Evolutionary conservation across 805 yeast genomes (phyloP), one percentile per base, ranked within the genome.

Genomic region (Wickerhamomyces chaumierensis): DNA sequence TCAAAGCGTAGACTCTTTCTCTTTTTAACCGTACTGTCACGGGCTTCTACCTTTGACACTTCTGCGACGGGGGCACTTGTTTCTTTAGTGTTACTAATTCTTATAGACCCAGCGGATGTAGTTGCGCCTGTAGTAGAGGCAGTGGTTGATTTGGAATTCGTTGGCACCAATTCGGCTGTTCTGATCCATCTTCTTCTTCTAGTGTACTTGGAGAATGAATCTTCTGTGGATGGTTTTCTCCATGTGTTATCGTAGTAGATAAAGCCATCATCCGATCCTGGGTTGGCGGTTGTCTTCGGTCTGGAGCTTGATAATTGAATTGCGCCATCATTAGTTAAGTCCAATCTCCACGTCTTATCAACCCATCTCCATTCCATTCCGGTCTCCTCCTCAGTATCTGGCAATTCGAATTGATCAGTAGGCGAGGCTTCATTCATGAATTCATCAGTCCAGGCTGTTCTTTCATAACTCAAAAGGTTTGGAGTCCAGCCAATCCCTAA

Each of bases 401-500:
- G 97, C 41, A 90, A 65, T 55, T 78, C 75, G 60, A 90, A 90
- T 16, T 69, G 61, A 5, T 81, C 92, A 16, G 88, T 79, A 8
- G 87, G 67, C 5, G 81, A 75, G 1, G 85, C 73, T 55, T 87
- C 95, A 58, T 88, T 90, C 45, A 87, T 65, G 53, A 87, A 88
- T 57, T 88, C 96, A 56, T 90, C 98, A 0, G 97, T 88, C 96
- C 97, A 90, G 3, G 97, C 81, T 0, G 95, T 79, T 55, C 98
- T 73, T 61, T 90, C 98, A 55, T 90, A 90, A 36, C 94, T 80
- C 44, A 92, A 68, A 55, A 92, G 68, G 53, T 87, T 87, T 14
- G 94, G 69, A 0, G 97, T 90, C 98, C 98, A 90, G 12, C 98
- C 98, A 49, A 90, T 84, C 13, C 96, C 97, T 31, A 90, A 68